A percentile compares a stretch with the other conserved stretches of the same genome.
Evolutionary conservation across 495 filamentous ascomycete genomes (phyloP).

Genomic region (Usnea hakonensis): DNA sequence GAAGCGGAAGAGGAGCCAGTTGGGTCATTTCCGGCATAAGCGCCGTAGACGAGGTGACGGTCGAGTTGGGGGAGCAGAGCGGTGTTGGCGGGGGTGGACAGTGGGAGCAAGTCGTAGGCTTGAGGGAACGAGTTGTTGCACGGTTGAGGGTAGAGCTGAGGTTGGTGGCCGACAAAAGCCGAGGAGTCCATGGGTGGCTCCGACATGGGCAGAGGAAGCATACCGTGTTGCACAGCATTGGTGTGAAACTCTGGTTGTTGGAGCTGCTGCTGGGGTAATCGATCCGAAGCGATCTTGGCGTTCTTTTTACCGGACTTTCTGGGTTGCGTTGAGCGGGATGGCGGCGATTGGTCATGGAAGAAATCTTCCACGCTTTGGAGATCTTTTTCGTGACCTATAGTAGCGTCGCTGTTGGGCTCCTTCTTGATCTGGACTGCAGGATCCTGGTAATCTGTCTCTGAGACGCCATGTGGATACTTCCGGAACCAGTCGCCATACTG

Average conservation of each 20-base stretch:
- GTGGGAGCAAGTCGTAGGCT: slow-evolving; percentile 33
- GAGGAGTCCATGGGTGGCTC: slow-evolving; percentile 30
- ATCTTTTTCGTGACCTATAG: slow-evolving; percentile 77
- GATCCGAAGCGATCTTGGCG: slow-evolving; percentile 22
- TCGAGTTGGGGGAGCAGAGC: slow-evolving; percentile 56
- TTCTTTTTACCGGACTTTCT: slow-evolving; percentile 35
- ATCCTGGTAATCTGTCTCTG: slow-evolving; percentile 73
- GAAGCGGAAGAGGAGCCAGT: slow-evolving; percentile 25
- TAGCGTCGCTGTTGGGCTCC: slow-evolving; percentile 69
- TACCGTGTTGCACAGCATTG: slow-evolving; percentile 24
- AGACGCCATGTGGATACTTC: slow-evolving; percentile 88
- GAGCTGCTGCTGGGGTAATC: slow-evolving; percentile 18
- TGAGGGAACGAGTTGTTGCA: slow-evolving; percentile 15
- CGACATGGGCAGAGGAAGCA: slow-evolving; percentile 33
- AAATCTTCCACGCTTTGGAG: slow-evolving; percentile 93
- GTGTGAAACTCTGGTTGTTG: slow-evolving; percentile 19
- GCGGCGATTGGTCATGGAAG: slow-evolving; percentile 73
- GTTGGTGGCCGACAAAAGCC: slow-evolving; percentile 32
- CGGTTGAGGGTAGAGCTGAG: slow-evolving; percentile 14
- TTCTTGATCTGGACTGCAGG: slow-evolving; percentile 58
- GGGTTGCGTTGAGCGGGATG: slow-evolving; percentile 41
- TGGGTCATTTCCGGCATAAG: slow-evolving; percentile 59
- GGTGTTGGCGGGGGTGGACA: slow-evolving; percentile 36
- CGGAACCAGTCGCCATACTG: slow-evolving; percentile 99
- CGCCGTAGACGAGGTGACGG: slow-evolving; percentile 70